Evolutionary conservation across 106 monocot species (phyloP), one percentile per base, ranked within the genome.

Genomic region (Hemerocallis citrina): DNA sequence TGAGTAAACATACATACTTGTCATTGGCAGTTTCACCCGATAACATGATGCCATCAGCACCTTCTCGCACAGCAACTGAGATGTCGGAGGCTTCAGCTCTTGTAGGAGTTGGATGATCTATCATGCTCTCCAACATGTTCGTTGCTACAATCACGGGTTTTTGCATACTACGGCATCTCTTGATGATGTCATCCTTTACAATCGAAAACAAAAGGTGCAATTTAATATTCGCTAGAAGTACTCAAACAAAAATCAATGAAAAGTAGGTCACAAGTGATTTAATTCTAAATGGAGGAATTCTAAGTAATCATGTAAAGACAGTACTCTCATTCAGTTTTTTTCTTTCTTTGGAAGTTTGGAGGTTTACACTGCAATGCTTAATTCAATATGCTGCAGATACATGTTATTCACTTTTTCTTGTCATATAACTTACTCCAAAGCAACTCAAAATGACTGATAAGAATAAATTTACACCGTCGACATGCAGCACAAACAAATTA

Each of bases 41-140:
- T 24, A 93, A 68, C 92, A 93, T 93, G 32, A 93, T 74, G 33
- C 84, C 88, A 81, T 93, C 92, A 25, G 92, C 61, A 73, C 92
- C 84, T 88, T 93, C 92, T 47, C 78, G 77, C 17, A 93, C 92
- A 17, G 92, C 92, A 57, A 93, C 84, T 30, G 92, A 88, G 55
- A 93, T 93, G 46, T 93, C 92, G 59, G 92, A 93, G 15, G 88
- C 92, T 71, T 93, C 92, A 33, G 92, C 92, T 61, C 92, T 81
- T 25, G 92, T 93, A 40, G 92, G 92, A 55, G 88, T 93, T 20
- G 92, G 92, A 79, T 93, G 92, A 42, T 85, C 72, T 64, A 93
- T 93, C 92, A 93, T 93, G 76, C 92, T 93, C 30, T 93, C 92
- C 64, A 93, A 62, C 92, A 93, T 93, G 42, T 93, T 93, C 48